Evolutionary conservation across 768 basidiomycete species (phyloP).

Genomic region (Epithele typhae): DNA sequence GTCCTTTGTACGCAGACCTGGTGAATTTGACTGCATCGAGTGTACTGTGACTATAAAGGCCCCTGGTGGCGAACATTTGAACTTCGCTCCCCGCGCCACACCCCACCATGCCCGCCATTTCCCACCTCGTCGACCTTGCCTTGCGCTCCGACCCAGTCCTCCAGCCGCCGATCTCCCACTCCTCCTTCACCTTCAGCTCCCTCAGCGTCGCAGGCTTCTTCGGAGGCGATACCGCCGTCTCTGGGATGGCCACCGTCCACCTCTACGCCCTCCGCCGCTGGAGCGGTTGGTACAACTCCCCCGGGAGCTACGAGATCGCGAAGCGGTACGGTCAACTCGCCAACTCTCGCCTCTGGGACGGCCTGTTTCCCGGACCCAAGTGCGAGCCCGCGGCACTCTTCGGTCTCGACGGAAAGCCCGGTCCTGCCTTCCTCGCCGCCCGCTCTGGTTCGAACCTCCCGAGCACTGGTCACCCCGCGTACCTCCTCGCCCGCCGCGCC

Average conservation of each 20-base stretch:
- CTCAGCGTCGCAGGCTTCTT: slow-evolving; percentile 14
- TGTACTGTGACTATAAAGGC: too few relatives aligned
- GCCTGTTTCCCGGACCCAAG: slow-evolving; percentile 9
- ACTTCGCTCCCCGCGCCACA: too few relatives aligned
- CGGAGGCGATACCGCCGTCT: slow-evolving; percentile 11
- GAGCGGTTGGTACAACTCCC: slow-evolving; percentile 14
- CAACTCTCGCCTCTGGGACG: slow-evolving; percentile 12
- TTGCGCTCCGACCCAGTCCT: neutral
- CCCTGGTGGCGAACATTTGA: too few relatives aligned
- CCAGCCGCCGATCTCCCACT: neutral
- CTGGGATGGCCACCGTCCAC: slow-evolving; percentile 13
- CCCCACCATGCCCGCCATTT: neutral
- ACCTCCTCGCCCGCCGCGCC: slow-evolving; percentile 9
- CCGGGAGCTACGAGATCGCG: slow-evolving; percentile 13
- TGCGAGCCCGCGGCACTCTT: slow-evolving; percentile 13
- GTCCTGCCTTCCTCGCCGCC: slow-evolving; percentile 11
- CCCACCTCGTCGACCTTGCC: neutral
- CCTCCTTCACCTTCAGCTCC: slow-evolving; percentile 9
- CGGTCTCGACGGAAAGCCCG: slow-evolving; percentile 8
- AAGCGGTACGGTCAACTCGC: slow-evolving; percentile 15
- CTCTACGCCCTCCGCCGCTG: slow-evolving; percentile 10
- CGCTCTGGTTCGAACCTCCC: slow-evolving; percentile 4
- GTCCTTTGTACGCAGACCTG: too few relatives aligned
- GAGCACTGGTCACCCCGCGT: slow-evolving; percentile 6
- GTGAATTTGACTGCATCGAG: too few relatives aligned